Evolutionary conservation across 2,329 filamentous ascomycete genomes (phyloP), one percentile per base, ranked within the genome.

Genomic region (Lasiodiplodia theobromae): DNA sequence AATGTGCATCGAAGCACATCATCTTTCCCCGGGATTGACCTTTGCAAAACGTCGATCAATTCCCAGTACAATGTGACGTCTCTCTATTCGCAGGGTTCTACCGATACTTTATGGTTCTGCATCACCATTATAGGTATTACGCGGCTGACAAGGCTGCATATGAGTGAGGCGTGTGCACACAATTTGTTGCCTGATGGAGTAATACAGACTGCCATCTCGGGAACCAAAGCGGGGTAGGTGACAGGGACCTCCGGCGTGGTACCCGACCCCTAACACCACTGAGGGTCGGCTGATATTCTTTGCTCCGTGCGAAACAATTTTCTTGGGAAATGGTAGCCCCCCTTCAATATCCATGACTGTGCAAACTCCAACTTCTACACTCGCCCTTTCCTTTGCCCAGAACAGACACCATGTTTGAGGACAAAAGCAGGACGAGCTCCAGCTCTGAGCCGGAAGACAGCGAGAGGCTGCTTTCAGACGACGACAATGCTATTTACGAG

Each of bases 401-500:
- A 23, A 4, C 14, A 11, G 10, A n/a, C 51, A 3, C 21, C 37
- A 56, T 66, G 51, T 54, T 37, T n/a, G 40, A 54, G 28, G 49
- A 56, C 34, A 38, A 56, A 23, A 10, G 6, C 63, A 67, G 21
- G 49, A 68, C 23, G 38, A 40, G 47, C 56, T 60, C 38, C 38
- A 28, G 28, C 40, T 64, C 47, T 4, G 31, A 25, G 3, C 16
- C 54, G 1, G 57, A 66, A 37, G 67, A 69, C 44, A 28, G 31
- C 18, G 60, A 70, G 38, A 66, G 63, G 10, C 40, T 70, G 2
- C 58, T 69, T 31, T 28, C 60, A n/a, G 67, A 69, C 11, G 52
- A 37, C 3, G 60, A 56, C 1, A 6, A 11, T 52, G 31, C 31
- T 12, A 23, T 25, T 2, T 18, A 21, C 5, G 44, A 31, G 18